These are phyloP conservation scores for Lojkania enalia DNA, from an alignment of 2,329 filamentous ascomycete genomes.

Conservation along the genomic window DNA sequence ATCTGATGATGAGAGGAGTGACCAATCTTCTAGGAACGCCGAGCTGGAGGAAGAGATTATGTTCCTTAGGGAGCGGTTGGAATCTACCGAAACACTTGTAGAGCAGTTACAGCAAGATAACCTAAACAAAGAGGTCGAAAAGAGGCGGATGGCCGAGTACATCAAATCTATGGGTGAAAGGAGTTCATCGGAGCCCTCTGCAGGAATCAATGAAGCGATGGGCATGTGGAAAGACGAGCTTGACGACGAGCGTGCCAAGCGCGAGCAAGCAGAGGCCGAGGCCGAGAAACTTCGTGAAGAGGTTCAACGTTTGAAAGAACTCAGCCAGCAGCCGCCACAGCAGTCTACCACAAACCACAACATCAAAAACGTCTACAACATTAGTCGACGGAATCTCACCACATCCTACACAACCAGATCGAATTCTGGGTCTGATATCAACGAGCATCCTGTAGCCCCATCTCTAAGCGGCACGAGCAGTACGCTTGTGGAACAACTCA, in stretches of 20 bases:
- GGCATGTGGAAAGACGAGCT: constrained; percentile 96
- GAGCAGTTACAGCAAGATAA: constrained; percentile 80
- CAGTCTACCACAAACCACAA: constrained; percentile 43
- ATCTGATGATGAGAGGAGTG: constrained; percentile 58
- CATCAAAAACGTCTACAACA: constrained; percentile 42
- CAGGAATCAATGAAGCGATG: constrained; percentile 46
- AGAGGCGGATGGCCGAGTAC: constrained; percentile 81
- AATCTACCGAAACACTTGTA: constrained; percentile 81
- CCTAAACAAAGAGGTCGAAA: constrained; percentile 79
- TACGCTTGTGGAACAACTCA: constrained; percentile 81
- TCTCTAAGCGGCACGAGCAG: constrained; percentile 55
- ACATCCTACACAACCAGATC: constrained; percentile 43
- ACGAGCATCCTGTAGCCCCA: constrained; percentile 29
- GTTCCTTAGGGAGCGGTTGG: constrained; percentile 81
- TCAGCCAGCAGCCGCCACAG: constrained; percentile 39
- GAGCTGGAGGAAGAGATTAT: constrained; percentile 84
- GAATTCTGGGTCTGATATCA: constrained; percentile 47
- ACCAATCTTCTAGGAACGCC: constrained; percentile 60
- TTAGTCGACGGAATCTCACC: constrained; percentile 45
- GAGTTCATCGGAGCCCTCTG: constrained; percentile 41
- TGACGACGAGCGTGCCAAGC: constrained; percentile 84
- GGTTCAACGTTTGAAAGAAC: constrained; percentile 66
- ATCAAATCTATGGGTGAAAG: constrained; percentile 65
- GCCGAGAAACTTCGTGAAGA: constrained; percentile 84
- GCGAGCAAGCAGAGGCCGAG: constrained; percentile 89